Percentiles rank a stretch among this genome's conserved stretches.
phyloP scores from a whole-genome alignment of 192 early-diverging fungal genomes.

The Allomyces macrogynus region DNA sequence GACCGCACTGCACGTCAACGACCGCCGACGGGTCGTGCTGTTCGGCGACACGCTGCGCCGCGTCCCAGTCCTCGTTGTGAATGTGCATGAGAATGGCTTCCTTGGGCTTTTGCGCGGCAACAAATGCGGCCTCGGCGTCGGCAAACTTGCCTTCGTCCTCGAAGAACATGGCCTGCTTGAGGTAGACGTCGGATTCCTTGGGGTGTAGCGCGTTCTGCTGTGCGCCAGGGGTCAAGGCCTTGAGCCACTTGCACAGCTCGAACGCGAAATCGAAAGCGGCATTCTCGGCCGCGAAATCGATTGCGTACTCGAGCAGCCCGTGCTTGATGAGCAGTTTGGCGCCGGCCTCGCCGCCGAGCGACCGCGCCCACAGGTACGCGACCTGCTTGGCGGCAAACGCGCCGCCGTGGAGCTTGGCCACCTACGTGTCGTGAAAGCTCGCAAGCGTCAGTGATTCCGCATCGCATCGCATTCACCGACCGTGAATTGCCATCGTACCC shows the following conservation, averaged over 20 bases:
- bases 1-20: slow-evolving; percentile 34
- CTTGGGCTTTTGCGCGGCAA: slow-evolving; percentile 11
- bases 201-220: slow-evolving; percentile 21
- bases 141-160: slow-evolving; percentile 27
- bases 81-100: slow-evolving; percentile 16
- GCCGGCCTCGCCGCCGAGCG: slow-evolving; percentile 37
- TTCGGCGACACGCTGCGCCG: slow-evolving; percentile 34
- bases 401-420: slow-evolving; percentile 35
- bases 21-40: slow-evolving; percentile 28
- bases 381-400: slow-evolving; percentile 36
- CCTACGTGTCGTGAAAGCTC: slow-evolving; percentile 7
- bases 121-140: slow-evolving; percentile 39
- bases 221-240: too few relatives aligned
- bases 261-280: slow-evolving; percentile 47
- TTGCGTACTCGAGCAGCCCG: slow-evolving; percentile 33
- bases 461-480: slow-evolving; percentile 2
- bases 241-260: slow-evolving; percentile 27
- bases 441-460: too few relatives aligned
- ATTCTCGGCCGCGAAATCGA: slow-evolving; percentile 46
- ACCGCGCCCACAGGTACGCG: slow-evolving; percentile 43
- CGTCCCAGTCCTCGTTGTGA: slow-evolving; percentile 46
- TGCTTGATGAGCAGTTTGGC: slow-evolving; percentile 41
- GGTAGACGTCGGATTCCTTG: slow-evolving; percentile 39
- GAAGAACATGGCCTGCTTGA: slow-evolving; percentile 37
- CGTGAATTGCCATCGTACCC: slow-evolving; percentile 13